A percentile compares a stretch with the other conserved stretches of the same genome.
Evolutionary conservation across 208 protist species (phyloP).

Genomic region (Acanthamoeba healyi): DNA sequence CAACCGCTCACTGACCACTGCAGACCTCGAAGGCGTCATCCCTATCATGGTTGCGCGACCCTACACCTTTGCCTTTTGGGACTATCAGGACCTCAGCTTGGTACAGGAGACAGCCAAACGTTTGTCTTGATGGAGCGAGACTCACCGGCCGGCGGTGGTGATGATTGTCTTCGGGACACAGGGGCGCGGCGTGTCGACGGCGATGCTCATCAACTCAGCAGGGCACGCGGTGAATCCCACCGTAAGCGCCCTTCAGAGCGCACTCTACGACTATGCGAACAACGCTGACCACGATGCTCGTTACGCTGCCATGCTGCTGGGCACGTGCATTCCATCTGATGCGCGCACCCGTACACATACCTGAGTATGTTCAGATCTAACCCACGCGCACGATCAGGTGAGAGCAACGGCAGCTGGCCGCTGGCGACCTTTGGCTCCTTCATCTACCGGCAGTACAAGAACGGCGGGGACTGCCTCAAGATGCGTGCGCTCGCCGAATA

Average conservation of each 20-base stretch:
- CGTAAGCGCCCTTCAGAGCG: background rate
- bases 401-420: background rate
- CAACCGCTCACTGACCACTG: background rate
- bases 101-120: background rate
- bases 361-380: too few relatives aligned
- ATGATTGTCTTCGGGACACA: too few relatives aligned
- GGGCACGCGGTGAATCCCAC: background rate
- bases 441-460: background rate
- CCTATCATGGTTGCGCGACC: background rate
- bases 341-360: too few relatives aligned
- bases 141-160: too few relatives aligned
- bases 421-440: conserved; percentile 3
- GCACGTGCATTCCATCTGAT: too few relatives aligned
- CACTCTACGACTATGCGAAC: background rate
- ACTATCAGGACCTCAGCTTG: background rate
- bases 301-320: too few relatives aligned
- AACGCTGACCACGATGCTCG: too few relatives aligned
- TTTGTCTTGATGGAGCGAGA: background rate
- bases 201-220: background rate
- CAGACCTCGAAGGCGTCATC: background rate
- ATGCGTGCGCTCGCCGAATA: background rate
- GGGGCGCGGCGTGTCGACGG: background rate
- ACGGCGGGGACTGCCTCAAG: background rate
- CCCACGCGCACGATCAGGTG: background rate
- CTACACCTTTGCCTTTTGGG: background rate